Evolutionary conservation across 1,284 basidiomycete genomes (phyloP).

Genomic region (Ustilago tritici): DNA sequence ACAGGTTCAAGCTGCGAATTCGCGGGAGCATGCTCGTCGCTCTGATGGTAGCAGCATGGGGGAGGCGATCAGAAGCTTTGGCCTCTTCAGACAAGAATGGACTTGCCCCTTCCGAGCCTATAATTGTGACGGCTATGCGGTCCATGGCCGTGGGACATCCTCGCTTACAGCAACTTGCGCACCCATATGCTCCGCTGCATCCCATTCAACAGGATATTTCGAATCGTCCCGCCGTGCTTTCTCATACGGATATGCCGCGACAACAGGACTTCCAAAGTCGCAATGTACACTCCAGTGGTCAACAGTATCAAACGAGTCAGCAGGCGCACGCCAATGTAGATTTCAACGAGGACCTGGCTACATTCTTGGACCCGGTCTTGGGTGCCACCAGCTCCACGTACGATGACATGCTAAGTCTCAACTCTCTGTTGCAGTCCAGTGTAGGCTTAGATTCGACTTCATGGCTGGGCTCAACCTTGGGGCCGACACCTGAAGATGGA

Average conservation of each 20-base stretch:
- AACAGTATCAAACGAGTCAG: background rate
- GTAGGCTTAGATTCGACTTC: slow-evolving; percentile 29
- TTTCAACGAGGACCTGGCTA: background rate
- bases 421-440: slow-evolving; percentile 26
- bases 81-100: background rate
- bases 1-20: slow-evolving; percentile 4
- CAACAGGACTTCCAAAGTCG: background rate
- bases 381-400: slow-evolving; percentile 1
- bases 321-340: background rate
- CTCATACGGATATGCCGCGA: background rate
- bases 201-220: background rate
- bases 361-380: background rate
- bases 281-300: background rate
- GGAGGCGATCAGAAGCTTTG: slow-evolving; percentile 19
- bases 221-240: background rate
- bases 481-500: background rate
- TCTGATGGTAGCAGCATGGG: slow-evolving; percentile 29
- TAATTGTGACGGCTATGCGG: slow-evolving; percentile 19
- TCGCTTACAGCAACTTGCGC: background rate
- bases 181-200: background rate
- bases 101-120: slow-evolving; percentile 4
- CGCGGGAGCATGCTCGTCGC: slow-evolving; percentile 22
- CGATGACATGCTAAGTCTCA: slow-evolving; percentile 19
- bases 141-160: background rate
- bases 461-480: slow-evolving; percentile 18